These are phyloP conservation scores for Stentor coeruleus DNA, from an alignment of 73 alveolate genomes.

Conservation along the genomic window DNA sequence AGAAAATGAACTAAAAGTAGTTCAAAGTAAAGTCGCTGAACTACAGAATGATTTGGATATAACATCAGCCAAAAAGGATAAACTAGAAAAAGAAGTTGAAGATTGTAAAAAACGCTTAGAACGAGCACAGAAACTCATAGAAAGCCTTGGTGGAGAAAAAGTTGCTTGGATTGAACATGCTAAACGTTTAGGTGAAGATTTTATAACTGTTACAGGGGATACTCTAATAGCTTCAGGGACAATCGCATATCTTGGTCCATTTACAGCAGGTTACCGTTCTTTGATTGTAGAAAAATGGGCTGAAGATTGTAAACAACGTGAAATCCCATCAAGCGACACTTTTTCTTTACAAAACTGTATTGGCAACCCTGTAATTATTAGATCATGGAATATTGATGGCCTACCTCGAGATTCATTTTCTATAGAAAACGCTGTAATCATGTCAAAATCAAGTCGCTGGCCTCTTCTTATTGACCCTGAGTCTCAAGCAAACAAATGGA, in stretches of 20 bases:
- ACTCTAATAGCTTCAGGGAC: conserved; percentile 93
- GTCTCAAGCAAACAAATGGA: conserved; percentile 79
- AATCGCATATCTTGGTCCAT: conserved; percentile 95
- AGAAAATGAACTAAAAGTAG: conserved; percentile 87
- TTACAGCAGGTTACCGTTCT: conserved; percentile 55
- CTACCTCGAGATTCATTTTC: conserved; percentile 98
- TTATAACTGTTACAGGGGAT: conserved; percentile 95
- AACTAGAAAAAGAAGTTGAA: conserved; percentile 86
- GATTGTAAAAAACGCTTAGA: conserved; percentile 85
- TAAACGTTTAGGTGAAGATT: conserved; percentile 67
- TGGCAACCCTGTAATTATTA: conserved; percentile 98
- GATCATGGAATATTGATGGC: conserved; percentile 97
- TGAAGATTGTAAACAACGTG: conserved; percentile 65
- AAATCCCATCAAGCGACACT: conserved; percentile 87
- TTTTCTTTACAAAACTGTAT: conserved; percentile 79
- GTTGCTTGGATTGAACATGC: conserved; percentile 96
- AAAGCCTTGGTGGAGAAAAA: conserved; percentile 98
- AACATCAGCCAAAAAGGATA: conserved; percentile 82
- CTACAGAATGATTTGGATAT: conserved; percentile 88
- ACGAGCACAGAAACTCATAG: conserved; percentile 95
- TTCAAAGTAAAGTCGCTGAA: conserved; percentile 94
- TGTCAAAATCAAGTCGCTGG: conserved; percentile 96
- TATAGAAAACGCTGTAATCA: conserved; percentile 94
- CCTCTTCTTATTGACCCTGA: conserved; percentile 97
- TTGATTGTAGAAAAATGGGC: conserved; percentile 89